A percentile compares a stretch with the other conserved stretches of the same genome.
phyloP scores from a whole-genome alignment of 139 green algal species.

The Edaphochlamys debaryana region DNA sequence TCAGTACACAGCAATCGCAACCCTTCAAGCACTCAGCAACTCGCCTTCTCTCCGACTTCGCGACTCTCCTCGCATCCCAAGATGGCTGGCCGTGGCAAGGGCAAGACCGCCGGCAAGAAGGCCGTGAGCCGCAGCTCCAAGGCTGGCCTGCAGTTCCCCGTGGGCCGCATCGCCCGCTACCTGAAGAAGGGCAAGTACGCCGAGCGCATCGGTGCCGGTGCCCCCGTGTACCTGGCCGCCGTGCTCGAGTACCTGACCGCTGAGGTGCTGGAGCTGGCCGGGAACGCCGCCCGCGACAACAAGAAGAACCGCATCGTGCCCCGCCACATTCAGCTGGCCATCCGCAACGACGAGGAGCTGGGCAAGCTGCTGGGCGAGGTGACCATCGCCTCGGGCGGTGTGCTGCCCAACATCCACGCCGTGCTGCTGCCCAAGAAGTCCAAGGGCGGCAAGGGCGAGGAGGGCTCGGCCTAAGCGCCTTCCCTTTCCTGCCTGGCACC shows the following conservation, averaged over 20 bases:
- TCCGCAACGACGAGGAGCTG: constrained; percentile 71
- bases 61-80: too few species aligned
- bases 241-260: constrained; percentile 91
- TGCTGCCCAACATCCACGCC: constrained; percentile 83
- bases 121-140: constrained; percentile 83
- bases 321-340: constrained; percentile 91
- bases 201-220: constrained; percentile 66
- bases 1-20: too few species aligned
- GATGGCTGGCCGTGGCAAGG: not conserved
- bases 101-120: constrained; percentile 63
- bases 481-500: too few species aligned
- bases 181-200: constrained; percentile 82
- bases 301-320: constrained; percentile 90
- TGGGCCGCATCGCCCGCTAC: constrained; percentile 84
- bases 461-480: too few species aligned
- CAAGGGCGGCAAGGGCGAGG: constrained; percentile 47
- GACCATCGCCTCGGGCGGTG: constrained; percentile 64
- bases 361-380: constrained; percentile 73
- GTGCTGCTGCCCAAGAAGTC: constrained; percentile 83
- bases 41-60: too few species aligned
- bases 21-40: too few species aligned
- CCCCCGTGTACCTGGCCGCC: constrained; percentile 74
- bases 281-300: constrained; percentile 95
- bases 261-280: constrained; percentile 98
- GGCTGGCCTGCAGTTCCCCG: constrained; percentile 92